Percentiles rank a stretch among this genome's conserved stretches.
These are phyloP conservation scores for Candida gorgasii DNA, from an alignment of 805 yeast genomes.

Conservation along the genomic window DNA sequence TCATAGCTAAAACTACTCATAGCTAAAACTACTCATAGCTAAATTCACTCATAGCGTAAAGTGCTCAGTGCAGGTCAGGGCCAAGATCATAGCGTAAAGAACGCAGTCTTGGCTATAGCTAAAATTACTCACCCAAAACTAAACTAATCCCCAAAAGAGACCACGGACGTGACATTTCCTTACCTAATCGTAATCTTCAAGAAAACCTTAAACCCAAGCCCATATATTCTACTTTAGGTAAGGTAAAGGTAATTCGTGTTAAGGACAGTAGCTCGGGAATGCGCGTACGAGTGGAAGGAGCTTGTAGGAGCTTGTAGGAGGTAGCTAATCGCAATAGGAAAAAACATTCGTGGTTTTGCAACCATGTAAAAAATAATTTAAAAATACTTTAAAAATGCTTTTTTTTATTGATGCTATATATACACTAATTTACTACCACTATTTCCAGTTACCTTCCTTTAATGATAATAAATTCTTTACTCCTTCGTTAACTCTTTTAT, in stretches of 20 bases:
- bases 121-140: no score
- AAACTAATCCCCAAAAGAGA: no score
- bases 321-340: neutral
- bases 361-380: no score
- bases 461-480: constrained; percentile 43
- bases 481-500: constrained; percentile 25
- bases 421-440: constrained; percentile 5
- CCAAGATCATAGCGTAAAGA: no score
- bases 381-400: neutral
- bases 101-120: no score
- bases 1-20: neutral
- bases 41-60: no score
- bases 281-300: neutral
- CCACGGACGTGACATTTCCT: neutral
- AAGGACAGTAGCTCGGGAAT: neutral
- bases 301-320: no score
- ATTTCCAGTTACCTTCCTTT: constrained; percentile 36
- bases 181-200: neutral
- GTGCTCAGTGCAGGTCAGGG: no score
- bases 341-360: constrained; percentile 1
- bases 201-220: neutral
- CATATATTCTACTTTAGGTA: neutral
- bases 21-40: neutral
- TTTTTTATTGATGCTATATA: constrained; percentile 2
- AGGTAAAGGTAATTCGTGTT: no score